These are phyloP conservation scores for Umbellularia californica DNA, from an alignment of 164 flowering plant species.

Conservation along the genomic window DNA sequence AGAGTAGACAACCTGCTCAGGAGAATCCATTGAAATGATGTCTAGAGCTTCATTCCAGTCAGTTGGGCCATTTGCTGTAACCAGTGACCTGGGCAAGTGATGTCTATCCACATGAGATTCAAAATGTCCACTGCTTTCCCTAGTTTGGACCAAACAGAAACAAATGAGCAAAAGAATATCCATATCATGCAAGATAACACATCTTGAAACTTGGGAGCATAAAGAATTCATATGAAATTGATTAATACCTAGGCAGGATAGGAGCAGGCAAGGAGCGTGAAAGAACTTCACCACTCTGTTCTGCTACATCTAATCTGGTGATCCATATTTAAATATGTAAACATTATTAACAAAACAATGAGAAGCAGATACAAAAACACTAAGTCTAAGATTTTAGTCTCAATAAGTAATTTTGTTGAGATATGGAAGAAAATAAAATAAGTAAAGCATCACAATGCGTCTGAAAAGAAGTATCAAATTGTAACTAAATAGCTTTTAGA, in stretches of 20 bases:
- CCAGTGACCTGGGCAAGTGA: conserved; percentile 31
- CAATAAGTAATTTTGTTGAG: background rate
- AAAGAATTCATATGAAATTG: background rate
- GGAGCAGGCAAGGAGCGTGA: conserved; percentile 55
- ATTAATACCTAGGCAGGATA: conserved; percentile 44
- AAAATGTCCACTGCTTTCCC: conserved; percentile 57
- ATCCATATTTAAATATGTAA: background rate
- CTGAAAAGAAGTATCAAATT: background rate
- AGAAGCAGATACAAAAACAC: background rate
- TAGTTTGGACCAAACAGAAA: conserved; percentile 16
- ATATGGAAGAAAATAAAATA: background rate
- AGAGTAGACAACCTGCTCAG: conserved; percentile 66
- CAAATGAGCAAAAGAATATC: background rate
- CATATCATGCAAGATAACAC: background rate
- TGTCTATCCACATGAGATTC: conserved; percentile 57
- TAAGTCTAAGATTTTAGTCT: too few relatives aligned
- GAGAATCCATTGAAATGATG: conserved; percentile 72
- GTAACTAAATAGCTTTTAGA: background rate
- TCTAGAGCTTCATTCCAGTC: conserved; percentile 99
- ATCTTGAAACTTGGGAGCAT: background rate
- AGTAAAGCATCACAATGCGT: background rate
- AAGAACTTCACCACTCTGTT: conserved; percentile 83
- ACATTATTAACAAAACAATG: background rate
- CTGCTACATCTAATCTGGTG: conserved; percentile 77
- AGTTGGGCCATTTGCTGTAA: conserved; percentile 60